Conservation (phyloP, 2,329 filamentous ascomycete species). For the Fusarium brevicatenulatum region DNA sequence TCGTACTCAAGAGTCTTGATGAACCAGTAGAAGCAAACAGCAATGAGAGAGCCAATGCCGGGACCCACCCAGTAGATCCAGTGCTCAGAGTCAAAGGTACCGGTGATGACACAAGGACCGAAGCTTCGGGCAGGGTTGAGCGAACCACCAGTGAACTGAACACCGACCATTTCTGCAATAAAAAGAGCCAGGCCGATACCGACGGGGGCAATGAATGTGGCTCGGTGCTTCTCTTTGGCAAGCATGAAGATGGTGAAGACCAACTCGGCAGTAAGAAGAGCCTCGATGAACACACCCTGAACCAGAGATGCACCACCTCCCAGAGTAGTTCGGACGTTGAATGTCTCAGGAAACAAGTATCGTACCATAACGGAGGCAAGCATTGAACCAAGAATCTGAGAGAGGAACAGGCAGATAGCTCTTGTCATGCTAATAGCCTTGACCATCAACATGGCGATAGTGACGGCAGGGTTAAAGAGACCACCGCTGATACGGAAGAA, state of each 20-base stretch:
- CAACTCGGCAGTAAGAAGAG: conserved; percentile 59
- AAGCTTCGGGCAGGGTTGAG: conserved; percentile 60
- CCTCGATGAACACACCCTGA: conserved; percentile 62
- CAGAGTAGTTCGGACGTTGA: conserved; percentile 56
- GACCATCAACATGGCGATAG: conserved; percentile 62
- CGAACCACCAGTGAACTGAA: conserved; percentile 60
- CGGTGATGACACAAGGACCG: conserved; percentile 57
- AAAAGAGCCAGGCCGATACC: conserved; percentile 60
- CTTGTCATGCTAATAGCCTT: conserved; percentile 59
- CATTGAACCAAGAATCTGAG: conserved; percentile 62
- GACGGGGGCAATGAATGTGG: conserved; percentile 59
- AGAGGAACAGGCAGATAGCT: conserved; percentile 57
- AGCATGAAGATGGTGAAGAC: conserved; percentile 63
- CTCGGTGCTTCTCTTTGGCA: conserved; percentile 61
- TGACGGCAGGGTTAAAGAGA: conserved; percentile 54
- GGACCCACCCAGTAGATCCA: conserved; percentile 60
- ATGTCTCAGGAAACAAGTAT: conserved; percentile 55
- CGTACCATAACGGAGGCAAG: conserved; percentile 55
- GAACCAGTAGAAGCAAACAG: conserved; percentile 52
- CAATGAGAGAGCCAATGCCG: conserved; percentile 48
- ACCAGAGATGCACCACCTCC: conserved; percentile 52
- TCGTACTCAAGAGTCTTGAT: conserved; percentile 55
- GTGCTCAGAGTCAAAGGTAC: conserved; percentile 54
- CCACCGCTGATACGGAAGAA: conserved; percentile 58
- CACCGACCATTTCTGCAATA: conserved; percentile 57